phyloP scores from a whole-genome alignment of 2,329 filamentous ascomycete genomes.

The Boeremia lycopersici region DNA sequence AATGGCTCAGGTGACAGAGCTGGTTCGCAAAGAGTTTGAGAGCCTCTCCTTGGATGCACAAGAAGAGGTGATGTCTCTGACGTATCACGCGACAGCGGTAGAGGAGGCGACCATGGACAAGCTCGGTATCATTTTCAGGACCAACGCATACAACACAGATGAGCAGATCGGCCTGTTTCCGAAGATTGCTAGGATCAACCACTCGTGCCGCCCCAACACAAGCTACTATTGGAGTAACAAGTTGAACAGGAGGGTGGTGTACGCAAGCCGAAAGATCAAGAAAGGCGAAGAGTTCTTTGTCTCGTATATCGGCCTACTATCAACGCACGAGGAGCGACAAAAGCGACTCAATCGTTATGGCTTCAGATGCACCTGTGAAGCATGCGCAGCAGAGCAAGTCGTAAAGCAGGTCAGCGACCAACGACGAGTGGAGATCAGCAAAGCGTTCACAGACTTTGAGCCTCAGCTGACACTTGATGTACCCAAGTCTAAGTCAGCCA shows the following conservation, averaged over 20 bases:
- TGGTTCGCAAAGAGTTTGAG: slow-evolving; percentile 34
- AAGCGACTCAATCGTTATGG: slow-evolving; percentile 43
- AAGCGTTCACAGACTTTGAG: slow-evolving; percentile 36
- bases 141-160: slow-evolving; percentile 45
- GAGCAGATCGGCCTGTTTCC: slow-evolving; percentile 41
- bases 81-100: slow-evolving; percentile 27
- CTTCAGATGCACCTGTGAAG: slow-evolving; percentile 46
- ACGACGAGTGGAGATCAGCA: slow-evolving; percentile 34
- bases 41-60: slow-evolving; percentile 25
- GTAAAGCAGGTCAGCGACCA: slow-evolving; percentile 32
- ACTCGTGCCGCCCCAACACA: slow-evolving; percentile 46
- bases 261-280: slow-evolving; percentile 45
- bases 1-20: slow-evolving; percentile 27
- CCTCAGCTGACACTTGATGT: slow-evolving; percentile 30
- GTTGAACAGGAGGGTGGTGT: slow-evolving; percentile 40
- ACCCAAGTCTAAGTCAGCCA: slow-evolving; percentile 27
- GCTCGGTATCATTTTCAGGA: slow-evolving; percentile 42
- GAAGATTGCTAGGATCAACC: slow-evolving; percentile 46
- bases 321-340: slow-evolving; percentile 35
- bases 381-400: slow-evolving; percentile 38
- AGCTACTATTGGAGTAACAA: slow-evolving; percentile 47
- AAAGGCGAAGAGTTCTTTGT: slow-evolving; percentile 50
- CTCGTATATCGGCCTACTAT: slow-evolving; percentile 47
- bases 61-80: slow-evolving; percentile 36
- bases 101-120: slow-evolving; percentile 29